These are phyloP conservation scores for Alternaria sp. DNA, from an alignment of 2,329 filamentous ascomycete genomes.

Conservation along the genomic window DNA sequence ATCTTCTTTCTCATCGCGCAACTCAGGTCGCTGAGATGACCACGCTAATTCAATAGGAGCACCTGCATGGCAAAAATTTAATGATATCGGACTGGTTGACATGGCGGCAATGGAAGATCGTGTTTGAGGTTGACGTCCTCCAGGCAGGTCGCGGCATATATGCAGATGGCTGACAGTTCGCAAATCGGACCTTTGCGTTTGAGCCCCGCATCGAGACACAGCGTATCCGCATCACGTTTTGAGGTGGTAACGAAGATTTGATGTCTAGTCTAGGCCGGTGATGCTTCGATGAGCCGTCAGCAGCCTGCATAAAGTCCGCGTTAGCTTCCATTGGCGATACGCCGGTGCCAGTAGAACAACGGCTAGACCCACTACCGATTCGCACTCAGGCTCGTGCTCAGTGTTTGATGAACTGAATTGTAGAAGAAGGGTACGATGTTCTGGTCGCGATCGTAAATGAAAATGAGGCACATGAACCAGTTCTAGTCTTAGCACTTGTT, in stretches of 20 bases:
- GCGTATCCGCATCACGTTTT: neutral
- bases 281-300: constrained; percentile 10
- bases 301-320: constrained; percentile 14
- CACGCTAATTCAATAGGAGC: constrained; percentile 16
- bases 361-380: neutral
- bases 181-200: constrained; percentile 4
- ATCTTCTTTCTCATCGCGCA: constrained; percentile 25
- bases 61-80: neutral
- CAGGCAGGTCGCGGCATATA: constrained; percentile 1
- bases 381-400: neutral
- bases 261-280: constrained; percentile 1
- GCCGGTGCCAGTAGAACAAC: neutral
- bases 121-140: neutral
- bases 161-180: constrained; percentile 9
- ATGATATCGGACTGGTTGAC: constrained; percentile 7
- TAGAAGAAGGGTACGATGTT: neutral
- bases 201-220: constrained; percentile 1
- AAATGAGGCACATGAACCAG: neutral
- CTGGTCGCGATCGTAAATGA: neutral
- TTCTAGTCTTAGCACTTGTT: neutral
- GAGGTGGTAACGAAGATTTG: neutral
- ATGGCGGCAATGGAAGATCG: neutral
- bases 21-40: constrained; percentile 22
- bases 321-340: constrained; percentile 6
- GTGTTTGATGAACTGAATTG: neutral